A percentile compares a stretch with the other conserved stretches of the same genome.
phyloP scores from a whole-genome alignment of 1,139 yeast species.

The Fermentozyma sake region DNA sequence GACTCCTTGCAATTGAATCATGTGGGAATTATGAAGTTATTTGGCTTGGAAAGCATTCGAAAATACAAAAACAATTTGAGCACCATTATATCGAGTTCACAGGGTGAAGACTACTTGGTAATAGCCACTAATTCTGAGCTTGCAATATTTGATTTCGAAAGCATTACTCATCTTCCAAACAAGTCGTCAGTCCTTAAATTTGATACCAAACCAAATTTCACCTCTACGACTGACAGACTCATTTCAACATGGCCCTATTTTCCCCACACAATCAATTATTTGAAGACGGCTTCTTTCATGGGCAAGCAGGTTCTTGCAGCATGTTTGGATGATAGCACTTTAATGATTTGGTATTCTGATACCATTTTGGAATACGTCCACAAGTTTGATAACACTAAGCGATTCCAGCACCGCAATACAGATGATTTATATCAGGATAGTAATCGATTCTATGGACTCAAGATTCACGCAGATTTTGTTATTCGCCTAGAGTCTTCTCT shows the following conservation, averaged over 20 bases:
- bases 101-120: conserved; percentile 19
- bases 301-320: conserved; percentile 38
- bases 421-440: conserved; percentile 3
- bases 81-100: conserved; percentile 6
- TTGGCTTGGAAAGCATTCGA: conserved; percentile 16
- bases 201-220: conserved; percentile 37
- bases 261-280: conserved; percentile 56
- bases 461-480: conserved; percentile 30
- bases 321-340: conserved; percentile 56
- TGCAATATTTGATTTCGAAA: conserved; percentile 24
- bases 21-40: conserved; percentile 18
- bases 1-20: conserved; percentile 23
- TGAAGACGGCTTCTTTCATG: conserved; percentile 23
- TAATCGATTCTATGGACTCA: conserved; percentile 14
- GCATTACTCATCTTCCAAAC: conserved; percentile 20
- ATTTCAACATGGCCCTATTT: conserved; percentile 46
- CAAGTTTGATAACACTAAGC: conserved; percentile 7
- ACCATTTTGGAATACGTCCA: conserved; percentile 18
- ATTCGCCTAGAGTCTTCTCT: conserved; percentile 45
- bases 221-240: conserved; percentile 33
- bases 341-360: conserved; percentile 40
- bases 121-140: conserved; percentile 29
- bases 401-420: conserved; percentile 1
- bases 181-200: conserved; percentile 23
- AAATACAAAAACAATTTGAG: conserved; percentile 33